Conservation (phyloP, 768 basidiomycete species). For the Trichaptum fuscoviolaceum region DNA sequence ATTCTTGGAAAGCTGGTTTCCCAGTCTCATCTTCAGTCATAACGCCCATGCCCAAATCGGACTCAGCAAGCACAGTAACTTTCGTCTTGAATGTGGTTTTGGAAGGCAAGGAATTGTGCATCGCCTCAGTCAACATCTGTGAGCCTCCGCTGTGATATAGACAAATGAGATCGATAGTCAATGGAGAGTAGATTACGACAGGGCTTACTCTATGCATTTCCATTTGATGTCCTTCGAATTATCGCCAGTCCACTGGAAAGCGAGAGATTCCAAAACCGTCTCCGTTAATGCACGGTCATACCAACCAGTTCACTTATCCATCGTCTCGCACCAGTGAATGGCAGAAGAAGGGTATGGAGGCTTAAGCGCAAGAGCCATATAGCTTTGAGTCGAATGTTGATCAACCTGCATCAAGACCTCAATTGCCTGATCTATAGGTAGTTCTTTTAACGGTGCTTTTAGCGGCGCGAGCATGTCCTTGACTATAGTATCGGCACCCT, state of each 20-base stretch:
- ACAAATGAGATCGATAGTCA: slow-evolving; percentile 35
- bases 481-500: no score
- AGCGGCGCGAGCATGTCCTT: no score
- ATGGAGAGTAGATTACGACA: slow-evolving; percentile 38
- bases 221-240: slow-evolving; percentile 9
- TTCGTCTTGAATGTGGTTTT: slow-evolving; percentile 10
- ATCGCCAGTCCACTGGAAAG: slow-evolving; percentile 16
- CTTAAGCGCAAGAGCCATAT: slow-evolving; percentile 16
- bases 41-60: slow-evolving; percentile 8
- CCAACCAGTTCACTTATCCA: slow-evolving; percentile 25
- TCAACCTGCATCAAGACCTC: slow-evolving; percentile 16
- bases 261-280: slow-evolving; percentile 25
- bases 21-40: not conserved
- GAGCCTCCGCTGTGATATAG: slow-evolving; percentile 25
- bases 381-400: slow-evolving; percentile 24
- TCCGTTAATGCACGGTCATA: slow-evolving; percentile 33
- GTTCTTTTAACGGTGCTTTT: no score
- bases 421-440: no score
- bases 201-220: slow-evolving; percentile 23
- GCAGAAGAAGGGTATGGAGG: no score
- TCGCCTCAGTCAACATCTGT: slow-evolving; percentile 17
- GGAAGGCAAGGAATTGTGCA: slow-evolving; percentile 17
- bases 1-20: slow-evolving; percentile 18
- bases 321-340: slow-evolving; percentile 30
- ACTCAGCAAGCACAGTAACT: slow-evolving; percentile 1